Base-by-base conservation (phyloP, 2,329 filamentous ascomycete genomes). In the Alternaria triticimaculans region DNA sequence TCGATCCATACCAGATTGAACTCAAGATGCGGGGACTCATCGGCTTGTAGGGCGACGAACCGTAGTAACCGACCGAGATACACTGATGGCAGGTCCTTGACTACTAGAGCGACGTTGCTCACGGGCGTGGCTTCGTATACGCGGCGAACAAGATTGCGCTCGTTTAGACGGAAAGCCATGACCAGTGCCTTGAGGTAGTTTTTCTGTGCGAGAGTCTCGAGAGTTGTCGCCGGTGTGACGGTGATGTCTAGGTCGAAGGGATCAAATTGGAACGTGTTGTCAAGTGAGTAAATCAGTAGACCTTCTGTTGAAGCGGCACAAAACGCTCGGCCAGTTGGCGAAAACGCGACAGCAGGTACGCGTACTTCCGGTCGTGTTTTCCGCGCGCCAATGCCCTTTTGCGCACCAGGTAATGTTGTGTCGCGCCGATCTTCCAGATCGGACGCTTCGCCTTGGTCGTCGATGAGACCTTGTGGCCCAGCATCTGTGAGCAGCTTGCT, bases 81-180 rank as follows among this genome's bases (percentile, higher is more conserved):
- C 26, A 97, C 92, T 0, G 87, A 86, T 1, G 96, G 96, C 41
- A 97, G 83, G 30, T 91, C 88, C 56, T 88, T 89, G 23, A 97
- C 92, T 0, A 97, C 89, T 9, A 97, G 87, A 1, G 87, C 76
- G 50, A 98, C 92, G 69, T 95, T 91, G 3, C 84, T 80, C 45
- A 90, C 85, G 1, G 96, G 94, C 23, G 95, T 90, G 3, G 88
- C 87, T 80, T 96, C 91, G 82, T 97, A 98, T 18, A 97, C 92
- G 58, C 89, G 89, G 72, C 92, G 91, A 65, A 97, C 89, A 50
- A 99, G 85, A 21, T 89, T 88, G 5, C 89, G 86, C 79, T 97
- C 93, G 81, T 97, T 97, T 62, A 99, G 89, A 6, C 96, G 91
- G 86, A 99, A 99, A 2, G 94, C 92, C 96, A 99, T 99, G 67